Conservation (phyloP, 2,329 filamentous ascomycete species). For the Pseudogymnoascus sp. region DNA sequence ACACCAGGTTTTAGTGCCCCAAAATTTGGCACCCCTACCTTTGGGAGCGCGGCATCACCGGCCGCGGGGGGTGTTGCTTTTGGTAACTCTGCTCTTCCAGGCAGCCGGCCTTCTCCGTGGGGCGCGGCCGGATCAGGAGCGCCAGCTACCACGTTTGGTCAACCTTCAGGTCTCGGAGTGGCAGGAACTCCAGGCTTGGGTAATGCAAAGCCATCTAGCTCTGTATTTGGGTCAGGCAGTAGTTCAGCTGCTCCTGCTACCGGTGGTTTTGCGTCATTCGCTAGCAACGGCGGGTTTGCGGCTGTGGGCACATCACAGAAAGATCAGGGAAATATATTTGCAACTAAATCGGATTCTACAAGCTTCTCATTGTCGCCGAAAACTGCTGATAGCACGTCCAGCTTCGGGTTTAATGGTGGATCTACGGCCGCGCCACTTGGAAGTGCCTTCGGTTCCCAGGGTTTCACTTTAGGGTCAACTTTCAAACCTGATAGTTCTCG, state of each 20-base stretch:
- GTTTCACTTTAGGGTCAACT: conserved; percentile 26
- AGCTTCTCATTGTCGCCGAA: conserved; percentile 17
- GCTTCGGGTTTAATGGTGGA: conserved; percentile 12
- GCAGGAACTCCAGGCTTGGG: conserved; percentile 30
- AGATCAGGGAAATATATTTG: conserved; percentile 26
- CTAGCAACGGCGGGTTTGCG: conserved; percentile 47
- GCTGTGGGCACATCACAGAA: conserved; percentile 25
- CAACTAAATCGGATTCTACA: conserved; percentile 14
- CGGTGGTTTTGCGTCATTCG: conserved; percentile 47
- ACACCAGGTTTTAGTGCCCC: conserved; percentile 25
- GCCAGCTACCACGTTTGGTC: conserved; percentile 41
- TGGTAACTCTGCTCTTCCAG: conserved; percentile 32
- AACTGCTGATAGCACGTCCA: conserved; percentile 26
- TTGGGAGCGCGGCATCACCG: conserved; percentile 39
- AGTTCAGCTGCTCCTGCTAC: conserved; percentile 27
- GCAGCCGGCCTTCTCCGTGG: conserved; percentile 47
- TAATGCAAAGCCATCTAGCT: conserved; percentile 24
- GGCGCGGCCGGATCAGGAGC: conserved; percentile 26
- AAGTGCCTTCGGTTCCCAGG: conserved; percentile 26
- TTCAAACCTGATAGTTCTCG: conserved; percentile 40
- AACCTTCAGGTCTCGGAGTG: conserved; percentile 39
- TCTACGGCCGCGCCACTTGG: not conserved
- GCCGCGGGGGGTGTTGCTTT: conserved; percentile 14
- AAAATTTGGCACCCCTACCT: conserved; percentile 33
- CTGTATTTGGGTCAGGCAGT: conserved; percentile 32